Evolutionary conservation across 306 rosid genomes (phyloP).

Genomic region (Parietaria judaica): DNA sequence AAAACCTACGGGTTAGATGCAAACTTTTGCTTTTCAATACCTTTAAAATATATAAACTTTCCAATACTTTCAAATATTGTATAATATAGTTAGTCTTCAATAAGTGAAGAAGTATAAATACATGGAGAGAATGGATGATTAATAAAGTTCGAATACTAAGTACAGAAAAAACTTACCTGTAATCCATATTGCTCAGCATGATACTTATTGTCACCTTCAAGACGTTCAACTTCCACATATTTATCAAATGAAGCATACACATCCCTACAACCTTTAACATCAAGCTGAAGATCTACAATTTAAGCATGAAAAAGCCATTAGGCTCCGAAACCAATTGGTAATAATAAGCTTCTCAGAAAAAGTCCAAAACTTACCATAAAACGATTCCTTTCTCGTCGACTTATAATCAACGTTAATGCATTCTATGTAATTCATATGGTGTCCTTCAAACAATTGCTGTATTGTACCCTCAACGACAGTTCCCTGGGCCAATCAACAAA

Average conservation of each 20-base stretch:
- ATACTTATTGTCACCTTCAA: conserved; percentile 95
- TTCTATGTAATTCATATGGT: conserved; percentile 96
- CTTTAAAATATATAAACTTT: too few relatives aligned
- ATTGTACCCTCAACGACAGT: conserved; percentile 99
- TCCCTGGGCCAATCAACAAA: conserved; percentile 44
- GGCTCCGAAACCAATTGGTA: conserved; percentile 1
- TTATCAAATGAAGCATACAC: conserved; percentile 96
- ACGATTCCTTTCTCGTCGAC: conserved; percentile 97
- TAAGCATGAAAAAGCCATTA: conserved; percentile 11
- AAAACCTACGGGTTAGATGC: not conserved
- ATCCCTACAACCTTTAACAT: conserved; percentile 96
- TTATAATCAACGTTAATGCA: conserved; percentile 99
- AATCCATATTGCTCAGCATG: conserved; percentile 94
- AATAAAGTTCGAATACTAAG: not conserved
- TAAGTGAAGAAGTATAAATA: not conserved
- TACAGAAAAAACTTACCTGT: conserved; percentile 46
- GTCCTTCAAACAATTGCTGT: conserved; percentile 97
- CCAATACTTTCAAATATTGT: too few relatives aligned
- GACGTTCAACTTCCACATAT: conserved; percentile 96
- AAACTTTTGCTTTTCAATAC: too few relatives aligned
- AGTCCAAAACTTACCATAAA: conserved; percentile 58
- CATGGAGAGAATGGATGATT: not conserved
- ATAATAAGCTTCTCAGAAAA: not conserved
- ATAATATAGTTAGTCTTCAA: too few relatives aligned
- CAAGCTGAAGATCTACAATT: conserved; percentile 90